Base-by-base conservation (phyloP, 2,329 filamentous ascomycete genomes). In the Chaetomium olivaceum region DNA sequence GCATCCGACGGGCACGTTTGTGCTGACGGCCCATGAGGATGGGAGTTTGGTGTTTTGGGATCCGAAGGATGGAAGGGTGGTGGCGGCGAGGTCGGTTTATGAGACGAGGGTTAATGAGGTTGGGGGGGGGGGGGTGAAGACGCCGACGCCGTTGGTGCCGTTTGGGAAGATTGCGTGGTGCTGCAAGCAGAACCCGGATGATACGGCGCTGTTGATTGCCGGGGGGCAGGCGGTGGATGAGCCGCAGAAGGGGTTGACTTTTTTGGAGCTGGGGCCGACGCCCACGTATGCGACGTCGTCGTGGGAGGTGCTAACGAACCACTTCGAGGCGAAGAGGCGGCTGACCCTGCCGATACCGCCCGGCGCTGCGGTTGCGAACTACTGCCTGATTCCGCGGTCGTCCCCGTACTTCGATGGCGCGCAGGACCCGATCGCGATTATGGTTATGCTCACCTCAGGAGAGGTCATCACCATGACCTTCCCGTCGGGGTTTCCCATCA, bases 31-130 rank as follows among this genome's bases (percentile, higher is more conserved):
- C 1, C 91, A 97, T 74, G 93, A 97, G 63, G 95, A 99, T 75
- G 90, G 91, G 39, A 97, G 92, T 71, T 80, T 99, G 56, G 94
- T 96, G 0, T 90, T 98, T 71, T 99, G 94, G 93, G 95, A 99
- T 76, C 82, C 90, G 0, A 96, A 93, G 73, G 94, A 98, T 74
- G 92, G 92, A 8, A 88, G 91, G 64, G 81, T 96, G 46, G 80
- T 99, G 7, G 88, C 92, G 82, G 93, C 94, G 4, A 84, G 95
- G 71, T 97, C 91, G 0, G 77, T 97, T 36, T 86, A 89, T 63
- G 87, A 92, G 64, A 86, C 85, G 4, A 86, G 91, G 71, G 81
- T 98, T 62, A 86, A 97, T 71, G 85, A 89, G 68, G 88, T 89
- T 2, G 82, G 83, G 0, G 76, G 21, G 16, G 72, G 79, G 0